Base-by-base conservation (phyloP, 2,329 filamentous ascomycete genomes). In the Aspergillus alliaceus region DNA sequence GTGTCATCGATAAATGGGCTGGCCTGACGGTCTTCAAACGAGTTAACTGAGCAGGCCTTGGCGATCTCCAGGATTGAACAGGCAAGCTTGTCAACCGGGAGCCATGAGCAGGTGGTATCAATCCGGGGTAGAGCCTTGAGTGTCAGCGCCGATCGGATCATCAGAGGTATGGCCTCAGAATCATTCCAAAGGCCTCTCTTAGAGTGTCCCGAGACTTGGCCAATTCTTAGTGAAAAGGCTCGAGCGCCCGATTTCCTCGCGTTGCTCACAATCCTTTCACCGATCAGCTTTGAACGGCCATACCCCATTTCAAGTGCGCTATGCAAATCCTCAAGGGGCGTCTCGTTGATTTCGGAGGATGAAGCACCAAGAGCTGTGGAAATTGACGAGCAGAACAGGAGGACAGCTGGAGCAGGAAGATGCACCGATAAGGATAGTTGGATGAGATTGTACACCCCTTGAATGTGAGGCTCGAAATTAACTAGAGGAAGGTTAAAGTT, bases 371-470 rank as follows among this genome's bases (percentile, higher is more conserved):
- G 52, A 2, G 75, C 74, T 9, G 75, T 78, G 14, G 80, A 79
- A 3, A 82, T 75, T 0, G 80, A 82, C 1, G 80, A 83, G 67
- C 81, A 84, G 67, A 82, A 84, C 18, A 77, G 68, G 47, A 83
- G 69, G 25, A 62, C 70, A 42, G 69, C 77, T 22, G 65, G 68
- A 3, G 58, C 35, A 1, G 66, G 49, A 31, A 66, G 66, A n/a
- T 66, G 62, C 1, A 74, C 73, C 0, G 67, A 71, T 5, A 81
- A 66, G 0, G 79, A 78, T 32, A 84, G 73, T 47, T 76, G 66
- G 44, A 83, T 66, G 0, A 84, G 72, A 55, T 81, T 76, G 49
- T 70, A 67, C 3, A 83, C 67, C 2, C 79, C 75, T 48, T 60
- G 56, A 47, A 76, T 79, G 62, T 82, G 79, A 35, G 77, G 75